Conservation (phyloP, 352 stramenopile species). For the Pythium sukuiense region DNA sequence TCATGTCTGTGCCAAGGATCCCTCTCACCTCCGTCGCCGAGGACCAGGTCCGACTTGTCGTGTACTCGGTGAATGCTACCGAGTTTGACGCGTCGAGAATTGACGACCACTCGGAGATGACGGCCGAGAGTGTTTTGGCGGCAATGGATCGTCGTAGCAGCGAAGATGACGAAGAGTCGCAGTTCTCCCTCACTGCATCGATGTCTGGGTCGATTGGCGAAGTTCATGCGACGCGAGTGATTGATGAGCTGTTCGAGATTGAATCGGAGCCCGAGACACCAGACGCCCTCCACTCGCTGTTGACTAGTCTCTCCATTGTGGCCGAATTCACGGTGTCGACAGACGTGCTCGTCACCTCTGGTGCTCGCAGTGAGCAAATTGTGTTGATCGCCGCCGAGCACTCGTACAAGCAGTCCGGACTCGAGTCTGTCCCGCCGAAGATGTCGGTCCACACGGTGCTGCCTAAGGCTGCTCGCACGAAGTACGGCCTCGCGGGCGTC, state of each 20-base stretch:
- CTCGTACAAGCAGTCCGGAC: conserved; percentile 72
- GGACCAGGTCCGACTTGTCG: conserved; percentile 76
- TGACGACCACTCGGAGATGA: conserved; percentile 70
- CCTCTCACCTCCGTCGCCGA: conserved; percentile 44
- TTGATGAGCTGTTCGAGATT: conserved; percentile 82
- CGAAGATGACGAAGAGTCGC: conserved; percentile 28
- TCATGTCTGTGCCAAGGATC: conserved; percentile 80
- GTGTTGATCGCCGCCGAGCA: conserved; percentile 62
- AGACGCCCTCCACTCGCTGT: conserved; percentile 28
- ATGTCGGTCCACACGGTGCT: conserved; percentile 81
- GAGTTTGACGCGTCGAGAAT: conserved; percentile 20
- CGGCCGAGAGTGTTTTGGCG: conserved; percentile 64
- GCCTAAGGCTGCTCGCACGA: conserved; percentile 59
- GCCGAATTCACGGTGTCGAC: conserved; percentile 79
- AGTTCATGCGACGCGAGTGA: conserved; percentile 42
- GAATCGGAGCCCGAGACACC: conserved; percentile 63
- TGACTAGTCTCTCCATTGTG: conserved; percentile 48
- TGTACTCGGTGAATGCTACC: conserved; percentile 61
- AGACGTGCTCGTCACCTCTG: conserved; percentile 56
- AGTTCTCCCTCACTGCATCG: conserved; percentile 16
- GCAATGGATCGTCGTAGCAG: conserved; percentile 65
- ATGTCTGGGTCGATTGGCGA: conserved; percentile 19
- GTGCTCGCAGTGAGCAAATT: conserved; percentile 61
- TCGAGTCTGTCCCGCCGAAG: conserved; percentile 57
- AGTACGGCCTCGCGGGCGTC: conserved; percentile 62